Base-by-base conservation (phyloP, 805 yeast species). In the Lachancea meyersii region DNA sequence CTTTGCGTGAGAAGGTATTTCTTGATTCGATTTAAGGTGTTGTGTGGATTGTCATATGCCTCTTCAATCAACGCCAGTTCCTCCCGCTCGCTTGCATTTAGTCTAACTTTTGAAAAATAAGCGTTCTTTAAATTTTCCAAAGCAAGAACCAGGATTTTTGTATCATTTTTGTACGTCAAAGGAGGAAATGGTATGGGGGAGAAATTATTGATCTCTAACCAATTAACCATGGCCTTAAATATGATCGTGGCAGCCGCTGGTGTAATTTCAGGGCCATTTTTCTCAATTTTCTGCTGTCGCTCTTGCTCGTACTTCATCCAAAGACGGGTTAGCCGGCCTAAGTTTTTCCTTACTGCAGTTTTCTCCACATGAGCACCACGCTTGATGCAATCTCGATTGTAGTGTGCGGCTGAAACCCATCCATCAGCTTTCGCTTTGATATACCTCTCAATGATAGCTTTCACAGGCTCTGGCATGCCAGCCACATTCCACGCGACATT, bases 401-500 rank as follows among this genome's bases (percentile, higher is more conserved):
- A 80, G 55, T 91, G 95, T 1, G 98, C 95, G 13, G 86, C 89
- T 1, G 93, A 80, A 10, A 87, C 75, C 97, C 97, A 93, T 5
- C 95, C 94, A 54, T 91, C 97, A 1, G 97, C 96, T 60, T 93
- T 91, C 1, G 96, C 95, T 55, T 87, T 82, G 38, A 93, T 81
- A 55, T 93, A 93, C 35, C 96, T 76, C 56, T 86, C 82, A 47
- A 93, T 89, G 30, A 93, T 86, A 34, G 78, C 76, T 51, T 81
- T 93, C 20, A 93, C 77, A 0, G 97, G 97, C 41, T 76, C 83
- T 1, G 99, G 98, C 65, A 93, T 70, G 0, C 97, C 97, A 1
- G 96, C 95, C 13, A 93, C 97, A 52, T 86, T 80, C 97, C 97
- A 93, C 0, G 97, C 96, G 45, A 93, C 83, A 57, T 93, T 91